Base-by-base conservation (phyloP, 495 filamentous ascomycete species). In the Hypoxylon lienhwacheense region DNA sequence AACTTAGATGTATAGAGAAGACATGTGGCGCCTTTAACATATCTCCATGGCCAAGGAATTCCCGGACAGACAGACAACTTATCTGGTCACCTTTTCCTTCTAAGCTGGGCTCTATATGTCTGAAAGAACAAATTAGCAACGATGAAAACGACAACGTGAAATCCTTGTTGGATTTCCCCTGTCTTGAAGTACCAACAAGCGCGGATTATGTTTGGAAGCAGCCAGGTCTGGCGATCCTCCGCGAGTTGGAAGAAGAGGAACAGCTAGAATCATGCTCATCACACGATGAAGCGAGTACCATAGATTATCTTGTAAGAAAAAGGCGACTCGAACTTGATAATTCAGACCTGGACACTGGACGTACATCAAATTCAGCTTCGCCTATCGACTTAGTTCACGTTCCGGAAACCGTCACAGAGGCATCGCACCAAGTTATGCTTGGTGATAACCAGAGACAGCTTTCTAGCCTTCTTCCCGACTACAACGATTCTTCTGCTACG, bases 211-310 rank as follows among this genome's bases (percentile, higher is more conserved):
- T 79, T 4, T 76, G 75, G 75, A 85, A 84, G 52, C 67, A 68
- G 1, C 72, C 72, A 3, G 78, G 79, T 0, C 59, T 85, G 7
- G 69, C 71, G 16, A 71, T 86, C 31, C 64, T 87, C 5, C 73
- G 74, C 15, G 64, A 73, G 4, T 42, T 66, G 0, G 72, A 77
- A 7, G 70, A 75, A 24, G 71, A 77, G 12, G 74, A 82, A 17
- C 69, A 79, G 11, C 71, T 79, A 11, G 66, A 82, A 16, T 68
- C 75, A 46, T 28, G 42, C 7, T 46, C 26, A 40, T 17, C 56
- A 17, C 21, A 52, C 14, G 33, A 55, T 2, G 52, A 39, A 1
- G 15, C 37, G 5, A 20, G 7, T 4, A 33, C 40, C 16, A 19
- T 67, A 4, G 57, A 55, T 12, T 45, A 47, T 7, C 34, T 65